Conservation (phyloP, 2,329 filamentous ascomycete genomes). For the Parastagonospora avenae region DNA sequence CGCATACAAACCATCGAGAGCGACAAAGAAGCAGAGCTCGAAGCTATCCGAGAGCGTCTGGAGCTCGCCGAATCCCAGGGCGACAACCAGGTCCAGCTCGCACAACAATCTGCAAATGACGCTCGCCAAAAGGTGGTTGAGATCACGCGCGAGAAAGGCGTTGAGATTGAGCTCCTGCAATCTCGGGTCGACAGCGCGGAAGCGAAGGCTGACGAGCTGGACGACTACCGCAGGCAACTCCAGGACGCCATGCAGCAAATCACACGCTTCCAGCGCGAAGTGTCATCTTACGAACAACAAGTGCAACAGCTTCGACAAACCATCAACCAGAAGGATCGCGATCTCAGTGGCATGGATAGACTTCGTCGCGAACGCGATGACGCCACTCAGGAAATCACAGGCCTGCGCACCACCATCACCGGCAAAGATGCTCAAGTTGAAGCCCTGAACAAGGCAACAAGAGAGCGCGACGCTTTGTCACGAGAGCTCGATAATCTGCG, state of each 20-base stretch:
- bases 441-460: constrained; percentile 34
- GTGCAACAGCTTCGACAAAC: constrained; percentile 38
- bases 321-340: constrained; percentile 36
- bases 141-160: constrained; percentile 44
- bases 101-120: constrained; percentile 47
- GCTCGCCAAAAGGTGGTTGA: constrained; percentile 46
- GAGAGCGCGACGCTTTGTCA: constrained; percentile 34
- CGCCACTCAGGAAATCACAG: constrained; percentile 38
- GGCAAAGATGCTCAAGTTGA: constrained; percentile 38
- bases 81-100: constrained; percentile 48
- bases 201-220: constrained; percentile 42
- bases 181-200: constrained; percentile 43
- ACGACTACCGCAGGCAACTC: constrained; percentile 43
- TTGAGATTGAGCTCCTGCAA: constrained; percentile 45
- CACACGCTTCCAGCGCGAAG: constrained; percentile 36
- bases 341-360: constrained; percentile 33
- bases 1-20: constrained; percentile 35
- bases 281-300: constrained; percentile 37
- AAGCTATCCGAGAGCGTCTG: constrained; percentile 48
- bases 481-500: constrained; percentile 37
- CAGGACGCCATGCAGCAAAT: constrained; percentile 42
- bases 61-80: constrained; percentile 48
- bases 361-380: constrained; percentile 40
- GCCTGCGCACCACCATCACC: constrained; percentile 35
- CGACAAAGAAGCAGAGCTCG: constrained; percentile 49